Evolutionary conservation across 2,329 filamentous ascomycete genomes (phyloP).

Genomic region (Tolypocladium pustulatum): DNA sequence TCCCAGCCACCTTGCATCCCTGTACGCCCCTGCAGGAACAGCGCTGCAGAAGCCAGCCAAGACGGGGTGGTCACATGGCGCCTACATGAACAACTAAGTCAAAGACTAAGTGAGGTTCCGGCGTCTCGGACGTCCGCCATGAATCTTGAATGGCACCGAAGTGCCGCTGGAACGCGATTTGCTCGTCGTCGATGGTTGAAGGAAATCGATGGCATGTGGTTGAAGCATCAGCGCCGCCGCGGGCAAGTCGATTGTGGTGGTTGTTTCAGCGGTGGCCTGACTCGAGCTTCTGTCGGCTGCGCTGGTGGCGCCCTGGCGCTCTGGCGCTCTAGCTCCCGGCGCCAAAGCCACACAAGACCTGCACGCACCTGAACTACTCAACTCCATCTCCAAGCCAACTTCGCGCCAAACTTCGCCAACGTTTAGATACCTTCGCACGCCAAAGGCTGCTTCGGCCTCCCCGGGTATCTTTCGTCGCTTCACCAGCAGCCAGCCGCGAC

Average conservation of each 20-base stretch:
- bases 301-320: too few species aligned
- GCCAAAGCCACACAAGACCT: neutral
- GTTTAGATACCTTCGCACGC: neutral
- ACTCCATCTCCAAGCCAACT: neutral
- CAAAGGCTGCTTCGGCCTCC: neutral
- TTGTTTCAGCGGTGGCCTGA: neutral
- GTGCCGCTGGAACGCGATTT: neutral
- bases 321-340: neutral
- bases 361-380: neutral
- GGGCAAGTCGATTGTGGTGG: neutral
- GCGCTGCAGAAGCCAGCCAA: neutral
- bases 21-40: slow-evolving; percentile 1
- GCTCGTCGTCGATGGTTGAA: neutral
- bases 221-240: neutral
- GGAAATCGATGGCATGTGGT: neutral
- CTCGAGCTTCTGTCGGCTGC: neutral
- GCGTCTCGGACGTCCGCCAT: neutral
- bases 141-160: neutral
- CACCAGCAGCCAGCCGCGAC: neutral
- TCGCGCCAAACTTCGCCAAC: neutral
- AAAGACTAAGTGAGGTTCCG: neutral
- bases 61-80: neutral
- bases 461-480: neutral
- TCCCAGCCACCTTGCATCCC: neutral
- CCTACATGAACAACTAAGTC: neutral